phyloP scores from a whole-genome alignment of 75 land plant genomes.

The Sequoia sempervirens region DNA sequence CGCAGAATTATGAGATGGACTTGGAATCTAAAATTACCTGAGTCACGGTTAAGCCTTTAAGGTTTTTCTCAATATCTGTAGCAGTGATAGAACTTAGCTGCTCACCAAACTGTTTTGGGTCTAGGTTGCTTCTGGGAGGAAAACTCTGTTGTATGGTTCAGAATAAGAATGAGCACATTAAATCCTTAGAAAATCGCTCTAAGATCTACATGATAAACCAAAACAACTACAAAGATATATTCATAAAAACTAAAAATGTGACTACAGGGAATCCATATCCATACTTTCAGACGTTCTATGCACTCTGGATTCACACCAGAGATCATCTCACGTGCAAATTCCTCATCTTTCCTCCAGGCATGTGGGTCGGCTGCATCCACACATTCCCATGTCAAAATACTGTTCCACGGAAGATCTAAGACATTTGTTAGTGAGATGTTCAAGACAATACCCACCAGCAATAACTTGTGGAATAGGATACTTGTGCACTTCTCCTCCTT shows the following conservation, averaged over 20 bases:
- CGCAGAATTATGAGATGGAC: neutral
- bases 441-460: slow-evolving; percentile 26
- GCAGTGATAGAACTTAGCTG: slow-evolving; percentile 46
- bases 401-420: too few species aligned
- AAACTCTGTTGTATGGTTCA: slow-evolving; percentile 34
- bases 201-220: neutral
- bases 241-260: too few species aligned
- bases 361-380: slow-evolving; percentile 31
- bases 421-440: too few species aligned
- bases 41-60: slow-evolving; percentile 52
- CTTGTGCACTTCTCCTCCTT: slow-evolving; percentile 31
- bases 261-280: too few species aligned
- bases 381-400: too few species aligned
- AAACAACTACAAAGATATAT: neutral
- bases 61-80: slow-evolving; percentile 37
- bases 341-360: slow-evolving; percentile 82
- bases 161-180: neutral
- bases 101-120: slow-evolving; percentile 46
- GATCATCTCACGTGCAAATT: slow-evolving; percentile 78
- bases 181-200: neutral
- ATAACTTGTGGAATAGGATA: slow-evolving; percentile 58
- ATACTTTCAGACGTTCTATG: slow-evolving; percentile 52
- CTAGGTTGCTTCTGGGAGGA: slow-evolving; percentile 63
- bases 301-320: slow-evolving; percentile 72
- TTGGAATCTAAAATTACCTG: slow-evolving; percentile 26